Conservation (phyloP, 805 yeast genomes). For the Pichia deserticola region DNA sequence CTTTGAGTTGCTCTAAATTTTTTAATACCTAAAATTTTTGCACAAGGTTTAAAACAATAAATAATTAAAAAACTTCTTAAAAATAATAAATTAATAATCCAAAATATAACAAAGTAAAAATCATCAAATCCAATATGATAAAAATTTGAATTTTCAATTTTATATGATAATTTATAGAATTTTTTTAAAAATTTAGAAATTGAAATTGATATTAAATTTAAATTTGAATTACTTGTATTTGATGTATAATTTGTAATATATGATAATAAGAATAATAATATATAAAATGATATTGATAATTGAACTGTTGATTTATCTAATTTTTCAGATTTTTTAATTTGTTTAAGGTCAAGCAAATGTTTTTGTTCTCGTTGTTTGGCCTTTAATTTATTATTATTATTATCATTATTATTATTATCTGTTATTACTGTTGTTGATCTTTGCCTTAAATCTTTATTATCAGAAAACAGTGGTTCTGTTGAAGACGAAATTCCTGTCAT, state of each 20-base stretch:
- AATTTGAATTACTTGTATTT: neutral
- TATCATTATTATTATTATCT: too few relatives aligned
- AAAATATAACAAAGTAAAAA: conserved; percentile 42
- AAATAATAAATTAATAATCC: conserved; percentile 50
- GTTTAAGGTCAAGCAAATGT: conserved; percentile 10
- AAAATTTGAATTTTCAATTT: conserved; percentile 20
- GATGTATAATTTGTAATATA: conserved; percentile 4
- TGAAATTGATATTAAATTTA: too few relatives aligned
- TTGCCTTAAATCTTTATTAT: too few relatives aligned
- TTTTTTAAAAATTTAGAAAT: conserved; percentile 15
- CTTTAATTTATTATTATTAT: neutral
- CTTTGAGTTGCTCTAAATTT: conserved; percentile 49
- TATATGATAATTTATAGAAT: conserved; percentile 37
- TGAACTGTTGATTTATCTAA: conserved; percentile 6
- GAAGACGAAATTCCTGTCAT: too few relatives aligned
- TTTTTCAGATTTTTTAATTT: conserved; percentile 17
- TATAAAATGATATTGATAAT: conserved; percentile 14
- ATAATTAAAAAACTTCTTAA: conserved; percentile 56
- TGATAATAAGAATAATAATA: conserved; percentile 13
- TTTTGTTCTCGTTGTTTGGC: neutral
- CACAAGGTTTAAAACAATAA: conserved; percentile 50
- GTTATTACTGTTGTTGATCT: neutral
- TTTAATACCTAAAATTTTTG: conserved; percentile 37
- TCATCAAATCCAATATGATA: conserved; percentile 57
- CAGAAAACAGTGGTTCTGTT: too few relatives aligned